Conservation (phyloP, 768 basidiomycete genomes). For the Phylloporus scabripes region DNA sequence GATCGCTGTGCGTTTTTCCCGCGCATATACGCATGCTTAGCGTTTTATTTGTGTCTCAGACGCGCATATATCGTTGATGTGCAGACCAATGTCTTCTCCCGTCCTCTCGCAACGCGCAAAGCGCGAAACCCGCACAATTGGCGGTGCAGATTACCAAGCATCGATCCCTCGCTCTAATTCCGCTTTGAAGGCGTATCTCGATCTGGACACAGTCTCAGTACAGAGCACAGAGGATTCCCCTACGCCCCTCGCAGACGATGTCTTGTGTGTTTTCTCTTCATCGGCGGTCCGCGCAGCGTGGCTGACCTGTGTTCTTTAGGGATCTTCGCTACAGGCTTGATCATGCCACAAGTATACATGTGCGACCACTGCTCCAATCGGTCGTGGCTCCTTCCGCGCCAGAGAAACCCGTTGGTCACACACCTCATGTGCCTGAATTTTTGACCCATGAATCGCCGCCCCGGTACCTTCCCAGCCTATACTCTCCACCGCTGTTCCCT, state of each 20-base stretch:
- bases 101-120: conserved; percentile 41
- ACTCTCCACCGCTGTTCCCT: conserved; percentile 47
- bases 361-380: conserved; percentile 27
- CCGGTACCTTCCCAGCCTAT: conserved; percentile 21
- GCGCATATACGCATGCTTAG: conserved; percentile 15
- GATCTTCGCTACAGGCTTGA: conserved; percentile 30
- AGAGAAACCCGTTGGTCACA: conserved; percentile 10
- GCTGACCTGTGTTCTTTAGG: conserved; percentile 15
- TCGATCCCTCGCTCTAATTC: conserved; percentile 23
- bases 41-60: conserved; percentile 17
- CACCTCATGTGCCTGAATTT: conserved; percentile 25
- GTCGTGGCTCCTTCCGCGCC: conserved; percentile 16
- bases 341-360: conserved; percentile 18
- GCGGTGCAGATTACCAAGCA: conserved; percentile 23
- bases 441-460: conserved; percentile 28
- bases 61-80: conserved; percentile 15
- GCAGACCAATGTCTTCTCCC: conserved; percentile 39
- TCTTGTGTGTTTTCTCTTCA: conserved; percentile 34
- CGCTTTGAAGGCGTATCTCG: conserved; percentile 19
- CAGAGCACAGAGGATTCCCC: conserved; percentile 30
- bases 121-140: conserved; percentile 42
- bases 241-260: conserved; percentile 30
- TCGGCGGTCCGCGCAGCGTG: not conserved
- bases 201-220: conserved; percentile 23
- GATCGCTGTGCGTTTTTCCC: conserved; percentile 26